Conservation (phyloP, 139 green algal genomes). For the Closterium sp. region DNA sequence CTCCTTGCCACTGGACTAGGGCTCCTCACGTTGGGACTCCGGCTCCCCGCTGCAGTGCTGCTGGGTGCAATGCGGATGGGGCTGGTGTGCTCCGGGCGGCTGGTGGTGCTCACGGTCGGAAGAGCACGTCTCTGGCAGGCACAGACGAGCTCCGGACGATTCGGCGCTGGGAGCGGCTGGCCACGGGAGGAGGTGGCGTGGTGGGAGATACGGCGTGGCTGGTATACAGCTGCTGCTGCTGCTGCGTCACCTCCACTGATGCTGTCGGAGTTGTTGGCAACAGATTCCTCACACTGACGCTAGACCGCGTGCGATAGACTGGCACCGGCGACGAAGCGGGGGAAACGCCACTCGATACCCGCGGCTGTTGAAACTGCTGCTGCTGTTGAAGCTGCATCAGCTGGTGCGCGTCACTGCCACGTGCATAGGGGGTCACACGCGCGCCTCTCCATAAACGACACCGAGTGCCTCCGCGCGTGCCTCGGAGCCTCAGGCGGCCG, state of each 20-base stretch:
- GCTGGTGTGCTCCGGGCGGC: neutral
- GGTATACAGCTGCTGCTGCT: neutral
- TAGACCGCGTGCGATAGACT: neutral
- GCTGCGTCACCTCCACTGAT: too few relatives aligned
- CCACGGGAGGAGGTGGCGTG: too few relatives aligned
- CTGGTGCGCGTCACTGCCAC: too few relatives aligned
- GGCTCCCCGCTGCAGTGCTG: neutral
- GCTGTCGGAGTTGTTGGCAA: neutral
- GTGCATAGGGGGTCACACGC: too few relatives aligned
- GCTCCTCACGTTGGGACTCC: neutral
- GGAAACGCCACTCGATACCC: neutral
- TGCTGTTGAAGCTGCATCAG: too few relatives aligned
- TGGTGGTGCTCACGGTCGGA: neutral
- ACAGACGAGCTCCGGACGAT: neutral
- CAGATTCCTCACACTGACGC: neutral
- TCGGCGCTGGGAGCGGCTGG: neutral
- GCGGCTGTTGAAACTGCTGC: neutral
- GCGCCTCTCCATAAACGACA: neutral
- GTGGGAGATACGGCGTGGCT: neutral
- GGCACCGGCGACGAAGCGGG: neutral
- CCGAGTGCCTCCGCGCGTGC: neutral
- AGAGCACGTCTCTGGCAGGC: neutral
- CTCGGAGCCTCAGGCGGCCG: neutral
- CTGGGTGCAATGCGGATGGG: neutral
- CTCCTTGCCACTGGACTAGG: neutral